Base-by-base conservation (phyloP, 108 stramenopile species). In the Nitzschia sp. region DNA sequence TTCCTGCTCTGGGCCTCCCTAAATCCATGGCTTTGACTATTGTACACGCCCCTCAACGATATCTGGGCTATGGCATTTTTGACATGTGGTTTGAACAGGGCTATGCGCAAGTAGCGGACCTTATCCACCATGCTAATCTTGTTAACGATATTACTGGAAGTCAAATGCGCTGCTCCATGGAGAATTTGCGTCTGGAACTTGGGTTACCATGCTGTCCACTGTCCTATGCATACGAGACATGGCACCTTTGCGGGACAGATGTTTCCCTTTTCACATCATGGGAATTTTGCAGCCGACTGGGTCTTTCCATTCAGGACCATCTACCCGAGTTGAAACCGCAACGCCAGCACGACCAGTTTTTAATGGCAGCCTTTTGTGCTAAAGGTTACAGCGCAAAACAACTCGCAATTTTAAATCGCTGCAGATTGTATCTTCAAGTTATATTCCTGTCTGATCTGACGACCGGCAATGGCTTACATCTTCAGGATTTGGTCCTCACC, bases 361-460 rank as follows among this genome's bases (percentile, higher is more conserved):
- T 54, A 8, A 54, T 54, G 23, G 19, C 53, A 54, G 5, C 11
- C 23, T 24, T 54, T 23, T 5, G 6, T 6, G 5, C 18, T 54
- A 11, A 23, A n/a, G 53, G 53, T 6, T 24, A 23, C 18, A 6
- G n/a, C n/a, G 23, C 18, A 54, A 18, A 54, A n/a, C n/a, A 54
- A 18, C 53, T 54, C 5, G 5, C 5, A 54, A 11, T 18, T 23
- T 18, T 24, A n/a, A 54, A 54, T 19, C 23, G 5, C 5, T 54
- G 53, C 23, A 11, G 53, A 54, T 19, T 54, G 53, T 54, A 24
- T 6, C 53, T 54, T 24, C 53, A n/a, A 17, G n/a, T 54, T n/a
- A 23, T 17, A 6, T 54, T 6, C n/a, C 15, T 54, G 6, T 54
- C 53, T 19, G 53, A 54, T 24, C 18, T 54, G 18, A 54, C 53